Base-by-base conservation (phyloP, 441 rosid species). In the Aleurites moluccanus region DNA sequence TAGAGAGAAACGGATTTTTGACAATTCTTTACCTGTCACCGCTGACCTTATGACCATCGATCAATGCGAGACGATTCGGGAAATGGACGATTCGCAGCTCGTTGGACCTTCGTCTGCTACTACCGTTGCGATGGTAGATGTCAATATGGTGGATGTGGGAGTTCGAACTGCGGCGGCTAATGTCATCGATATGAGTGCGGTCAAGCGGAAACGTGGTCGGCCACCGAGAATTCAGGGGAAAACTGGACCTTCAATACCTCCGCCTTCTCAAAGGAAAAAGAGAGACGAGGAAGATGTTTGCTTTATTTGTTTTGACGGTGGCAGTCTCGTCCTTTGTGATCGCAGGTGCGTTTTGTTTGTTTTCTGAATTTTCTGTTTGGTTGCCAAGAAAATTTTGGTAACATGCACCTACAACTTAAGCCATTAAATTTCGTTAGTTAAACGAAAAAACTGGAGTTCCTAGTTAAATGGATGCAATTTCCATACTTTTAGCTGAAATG, bases 221-320 rank as follows among this genome's bases (percentile, higher is more conserved):
- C 98, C 98, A 49, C 94, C 97, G 6, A 87, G 80, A 73, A 71
- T 69, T 74, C 87, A 66, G 56, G 80, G 77, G 78, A 81, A 81
- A 59, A 49, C 68, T 60, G 59, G 61, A 67, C 57, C 68, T 27
- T n/a, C 56, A 6, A 65, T 68, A 16, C 73, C 72, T 68, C 87
- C 76, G 11, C 78, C 77, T 30, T 75, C 78, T 47, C 78, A 42
- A 77, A 83, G 74, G 79, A 85, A 78, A 69, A 83, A 73, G 69
- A 75, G 68, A 23, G 91, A 87, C 42, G 97, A 89, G 68, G 98
- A 97, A 67, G 99, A 97, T 78, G 99, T 97, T 77, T 97, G 99
- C 69, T 97, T 97, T 72, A 92, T 97, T 47, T 97, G 99, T 86
- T 97, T 97, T 72, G 99, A 97, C 78, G 99, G 99, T 52, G 99